These are phyloP conservation scores for Helotiales sp. DNA, from an alignment of 2,329 filamentous ascomycete genomes.

Conservation along the genomic window DNA sequence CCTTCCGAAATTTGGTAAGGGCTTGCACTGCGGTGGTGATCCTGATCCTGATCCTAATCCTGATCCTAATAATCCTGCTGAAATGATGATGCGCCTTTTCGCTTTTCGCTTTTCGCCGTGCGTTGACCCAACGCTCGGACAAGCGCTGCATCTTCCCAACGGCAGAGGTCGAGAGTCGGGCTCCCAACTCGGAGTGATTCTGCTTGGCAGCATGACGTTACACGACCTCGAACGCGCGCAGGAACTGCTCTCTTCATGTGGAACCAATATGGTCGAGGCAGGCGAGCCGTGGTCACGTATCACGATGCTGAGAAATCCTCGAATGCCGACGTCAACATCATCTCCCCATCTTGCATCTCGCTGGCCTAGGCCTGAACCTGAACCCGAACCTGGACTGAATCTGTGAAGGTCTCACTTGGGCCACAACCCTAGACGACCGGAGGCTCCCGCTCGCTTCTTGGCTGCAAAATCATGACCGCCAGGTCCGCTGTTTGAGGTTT, in stretches of 20 bases:
- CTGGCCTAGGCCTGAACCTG: not conserved
- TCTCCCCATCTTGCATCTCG: not conserved
- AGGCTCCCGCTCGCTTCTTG: not conserved
- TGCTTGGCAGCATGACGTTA: conserved; percentile 7
- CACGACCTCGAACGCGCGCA: not conserved
- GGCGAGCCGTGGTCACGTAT: not conserved
- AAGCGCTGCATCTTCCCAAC: conserved; percentile 5
- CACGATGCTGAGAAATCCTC: not conserved
- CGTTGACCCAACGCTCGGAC: conserved; percentile 7
- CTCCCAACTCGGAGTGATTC: not conserved
- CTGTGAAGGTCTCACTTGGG: too few species aligned
- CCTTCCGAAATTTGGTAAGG: not conserved
- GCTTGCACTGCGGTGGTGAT: too few species aligned
- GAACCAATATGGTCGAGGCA: not conserved
- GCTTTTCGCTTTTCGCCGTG: not conserved
- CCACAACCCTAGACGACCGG: not conserved
- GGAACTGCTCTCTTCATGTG: not conserved
- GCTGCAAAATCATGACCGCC: not conserved
- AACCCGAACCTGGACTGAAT: too few species aligned
- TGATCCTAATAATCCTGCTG: not conserved
- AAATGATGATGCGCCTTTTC: conserved; percentile 4
- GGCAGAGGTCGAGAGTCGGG: not conserved
- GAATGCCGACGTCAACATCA: not conserved
- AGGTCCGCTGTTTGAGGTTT: conserved; percentile 16
- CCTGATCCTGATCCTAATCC: too few species aligned